Base-by-base conservation (phyloP, 2,329 filamentous ascomycete genomes). In the Colletotrichum spaethianum region DNA sequence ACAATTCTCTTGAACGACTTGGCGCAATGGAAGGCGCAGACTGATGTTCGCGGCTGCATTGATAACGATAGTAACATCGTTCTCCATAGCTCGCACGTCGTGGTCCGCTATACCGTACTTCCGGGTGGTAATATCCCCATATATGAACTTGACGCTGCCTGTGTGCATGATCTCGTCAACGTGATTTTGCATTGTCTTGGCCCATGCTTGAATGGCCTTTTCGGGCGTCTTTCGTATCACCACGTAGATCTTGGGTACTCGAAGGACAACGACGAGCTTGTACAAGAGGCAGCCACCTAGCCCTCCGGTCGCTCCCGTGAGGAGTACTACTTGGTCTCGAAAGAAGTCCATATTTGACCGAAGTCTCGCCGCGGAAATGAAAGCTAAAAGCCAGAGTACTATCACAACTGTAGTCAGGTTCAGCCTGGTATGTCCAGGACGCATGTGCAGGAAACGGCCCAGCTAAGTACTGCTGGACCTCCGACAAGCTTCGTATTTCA, bases 161-260 rank as follows among this genome's bases (percentile, higher is more conserved):
- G 52, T 55, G 9, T 33, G 31, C 4, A 36, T 28, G 11, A 55
- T 14, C 31, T 55, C 31, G 4, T 36, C 20, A 4, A 55, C 20
- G 20, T 55, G 52, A 8, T 55, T 55, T 26, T 28, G 52, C 52
- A 55, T 36, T 11, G n/a, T 55, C 2, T 28, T 55, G 18, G 31
- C 20, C 52, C 52, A 55, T 36, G 52, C 31, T 9, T 55, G 18
- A 20, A 55, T 55, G 31, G 52, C 52, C 52, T 55, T 12, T n/a
- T 55, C 31, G 31, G 31, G 52, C 12, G 52, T 55, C n/a, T 55
- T 55, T 14, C 52, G 52, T n/a, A 55, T 36, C 31, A 55, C 52
- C 31, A 55, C 52, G 20, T 55, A 55, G 52, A 55, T 36, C 20
- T 36, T 55, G 52, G 52, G 52, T 16, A 55, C 52, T 36, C 28